A percentile compares a stretch with the other conserved stretches of the same genome.
Evolutionary conservation across 495 filamentous ascomycete genomes (phyloP).

Genomic region (Lasiosphaeria hispida): DNA sequence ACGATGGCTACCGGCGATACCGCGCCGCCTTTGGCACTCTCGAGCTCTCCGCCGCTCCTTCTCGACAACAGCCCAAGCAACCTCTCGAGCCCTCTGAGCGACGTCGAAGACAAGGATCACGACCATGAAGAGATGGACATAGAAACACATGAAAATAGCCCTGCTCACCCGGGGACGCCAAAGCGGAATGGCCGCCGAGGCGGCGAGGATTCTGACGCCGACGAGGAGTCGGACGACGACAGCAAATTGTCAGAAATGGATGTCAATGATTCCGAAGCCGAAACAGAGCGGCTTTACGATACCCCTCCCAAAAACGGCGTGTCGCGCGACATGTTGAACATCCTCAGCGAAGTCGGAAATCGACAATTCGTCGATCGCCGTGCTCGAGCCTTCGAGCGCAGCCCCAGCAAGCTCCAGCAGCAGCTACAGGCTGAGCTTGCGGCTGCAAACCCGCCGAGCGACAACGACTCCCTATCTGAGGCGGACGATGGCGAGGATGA

Average conservation of each 20-base stretch:
- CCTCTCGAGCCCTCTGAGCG: conserved; percentile 75
- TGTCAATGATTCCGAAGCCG: conserved; percentile 92
- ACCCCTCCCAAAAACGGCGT: conserved; percentile 75
- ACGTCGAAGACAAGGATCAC: conserved; percentile 72
- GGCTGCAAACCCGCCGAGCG: conserved; percentile 36
- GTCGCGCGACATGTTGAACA: conserved; percentile 59
- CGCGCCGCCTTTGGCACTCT: conserved; percentile 40
- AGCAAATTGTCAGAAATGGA: conserved; percentile 53
- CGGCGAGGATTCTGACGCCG: conserved; percentile 38
- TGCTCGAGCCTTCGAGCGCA: conserved; percentile 50
- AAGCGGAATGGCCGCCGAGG: conserved; percentile 51
- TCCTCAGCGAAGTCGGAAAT: conserved; percentile 35
- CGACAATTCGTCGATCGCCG: conserved; percentile 35
- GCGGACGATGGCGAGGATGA: conserved; percentile 42
- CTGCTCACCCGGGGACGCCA: conserved; percentile 38
- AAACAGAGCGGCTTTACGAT: conserved; percentile 90
- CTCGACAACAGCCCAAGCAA: conserved; percentile 38
- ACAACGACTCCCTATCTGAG: conserved; percentile 43
- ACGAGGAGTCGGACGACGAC: conserved; percentile 29
- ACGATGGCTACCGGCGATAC: conserved; percentile 49
- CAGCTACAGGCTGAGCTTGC: conserved; percentile 37
- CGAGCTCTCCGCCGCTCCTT: conserved; percentile 44
- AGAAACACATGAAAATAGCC: conserved; percentile 32
- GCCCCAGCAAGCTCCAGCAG: conserved; percentile 65
- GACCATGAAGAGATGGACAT: conserved; percentile 46